phyloP scores from a whole-genome alignment of 148 eudicot species.

The Selenicereus undatus region DNA sequence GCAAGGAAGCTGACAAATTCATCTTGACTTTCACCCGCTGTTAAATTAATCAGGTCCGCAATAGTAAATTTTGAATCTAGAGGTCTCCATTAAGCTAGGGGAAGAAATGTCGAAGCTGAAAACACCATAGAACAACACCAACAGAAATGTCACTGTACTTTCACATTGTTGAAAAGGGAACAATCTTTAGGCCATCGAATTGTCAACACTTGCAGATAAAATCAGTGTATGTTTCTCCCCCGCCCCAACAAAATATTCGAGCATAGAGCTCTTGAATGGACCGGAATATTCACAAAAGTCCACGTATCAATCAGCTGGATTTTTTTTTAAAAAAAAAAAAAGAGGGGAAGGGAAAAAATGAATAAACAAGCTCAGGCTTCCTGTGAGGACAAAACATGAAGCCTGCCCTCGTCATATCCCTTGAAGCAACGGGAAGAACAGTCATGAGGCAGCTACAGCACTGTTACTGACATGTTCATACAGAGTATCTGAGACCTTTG shows the following conservation, averaged over 20 bases:
- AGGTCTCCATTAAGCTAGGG: background rate
- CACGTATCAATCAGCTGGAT: background rate
- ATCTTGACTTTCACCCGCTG: background rate
- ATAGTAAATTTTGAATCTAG: background rate
- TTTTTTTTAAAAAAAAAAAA: background rate
- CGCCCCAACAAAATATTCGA: background rate
- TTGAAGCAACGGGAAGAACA: background rate
- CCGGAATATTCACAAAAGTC: background rate
- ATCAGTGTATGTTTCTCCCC: background rate
- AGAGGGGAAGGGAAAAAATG: background rate
- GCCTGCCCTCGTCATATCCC: background rate
- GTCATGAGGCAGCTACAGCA: slow-evolving; percentile 27
- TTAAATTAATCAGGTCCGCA: background rate
- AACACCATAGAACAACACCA: background rate
- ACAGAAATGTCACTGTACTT: background rate
- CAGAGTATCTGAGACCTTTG: slow-evolving; percentile 45
- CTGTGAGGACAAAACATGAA: background rate
- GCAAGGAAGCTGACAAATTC: background rate
- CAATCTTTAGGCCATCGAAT: background rate
- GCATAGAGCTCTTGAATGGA: background rate
- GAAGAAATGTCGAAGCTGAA: background rate
- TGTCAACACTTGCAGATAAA: background rate
- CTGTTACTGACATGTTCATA: slow-evolving; percentile 11
- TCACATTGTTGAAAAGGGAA: background rate
- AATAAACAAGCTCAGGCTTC: background rate